Conservation (phyloP, 2,329 filamentous ascomycete species). For the Colletotrichum orchidophilum region DNA sequence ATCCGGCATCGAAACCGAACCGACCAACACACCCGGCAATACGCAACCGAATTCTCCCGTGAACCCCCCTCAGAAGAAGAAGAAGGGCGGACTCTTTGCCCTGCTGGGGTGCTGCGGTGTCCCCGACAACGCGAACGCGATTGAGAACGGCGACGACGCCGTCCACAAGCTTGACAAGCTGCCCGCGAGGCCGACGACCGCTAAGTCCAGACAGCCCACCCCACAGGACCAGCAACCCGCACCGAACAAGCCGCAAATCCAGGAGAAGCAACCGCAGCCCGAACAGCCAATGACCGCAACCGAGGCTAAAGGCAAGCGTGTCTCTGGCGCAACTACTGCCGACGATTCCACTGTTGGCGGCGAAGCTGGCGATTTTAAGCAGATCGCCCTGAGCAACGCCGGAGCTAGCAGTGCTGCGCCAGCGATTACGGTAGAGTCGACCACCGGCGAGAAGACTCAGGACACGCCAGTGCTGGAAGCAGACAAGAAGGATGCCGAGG, state of each 20-base stretch:
- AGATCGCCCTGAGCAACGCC: constrained; percentile 41
- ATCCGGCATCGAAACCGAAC: constrained; percentile 61
- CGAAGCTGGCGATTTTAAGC: constrained; percentile 58
- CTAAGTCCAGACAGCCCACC: constrained; percentile 62
- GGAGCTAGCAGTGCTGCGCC: constrained; percentile 48
- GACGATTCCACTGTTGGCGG: constrained; percentile 56
- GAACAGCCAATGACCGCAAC: constrained; percentile 44
- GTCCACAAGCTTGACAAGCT: constrained; percentile 68
- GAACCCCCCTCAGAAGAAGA: constrained; percentile 62
- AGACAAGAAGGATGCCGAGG: constrained; percentile 58
- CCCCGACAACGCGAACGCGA: constrained; percentile 65
- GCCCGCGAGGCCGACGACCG: constrained; percentile 62
- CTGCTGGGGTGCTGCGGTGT: constrained; percentile 75
- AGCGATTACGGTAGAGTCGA: constrained; percentile 44
- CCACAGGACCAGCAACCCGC: constrained; percentile 58
- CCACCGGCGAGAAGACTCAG: constrained; percentile 36
- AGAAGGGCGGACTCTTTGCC: constrained; percentile 64
- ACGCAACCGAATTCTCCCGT: constrained; percentile 63
- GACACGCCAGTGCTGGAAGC: constrained; percentile 32
- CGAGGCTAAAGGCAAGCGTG: constrained; percentile 54
- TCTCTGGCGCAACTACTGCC: constrained; percentile 56
- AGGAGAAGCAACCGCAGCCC: constrained; percentile 59
- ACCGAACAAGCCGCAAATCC: constrained; percentile 51
- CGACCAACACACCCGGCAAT: constrained; percentile 57
- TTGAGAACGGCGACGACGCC: constrained; percentile 62